A percentile compares a stretch with the other conserved stretches of the same genome.
These are phyloP conservation scores for Ophiocordyceps camponoti-leonardi DNA, from an alignment of 2,329 filamentous ascomycete species.

Conservation along the genomic window DNA sequence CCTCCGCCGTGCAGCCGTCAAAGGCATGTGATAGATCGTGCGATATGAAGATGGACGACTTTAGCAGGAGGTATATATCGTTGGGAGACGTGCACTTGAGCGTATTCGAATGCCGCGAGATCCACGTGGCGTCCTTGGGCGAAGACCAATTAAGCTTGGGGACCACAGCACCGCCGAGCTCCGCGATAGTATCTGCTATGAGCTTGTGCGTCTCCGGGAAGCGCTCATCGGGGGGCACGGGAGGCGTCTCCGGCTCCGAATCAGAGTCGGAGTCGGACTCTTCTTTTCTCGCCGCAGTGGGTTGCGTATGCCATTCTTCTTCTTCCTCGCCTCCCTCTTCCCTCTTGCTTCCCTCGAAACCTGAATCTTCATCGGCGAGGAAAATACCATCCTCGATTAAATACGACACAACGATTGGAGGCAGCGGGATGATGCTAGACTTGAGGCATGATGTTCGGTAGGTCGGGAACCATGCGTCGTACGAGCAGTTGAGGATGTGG, in stretches of 20 bases:
- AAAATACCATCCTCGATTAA: conserved; percentile 86
- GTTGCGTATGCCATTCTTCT: conserved; percentile 23
- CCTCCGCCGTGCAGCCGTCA: conserved; percentile 40
- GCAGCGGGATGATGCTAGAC: conserved; percentile 67
- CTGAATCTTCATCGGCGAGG: conserved; percentile 52
- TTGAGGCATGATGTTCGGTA: conserved; percentile 72
- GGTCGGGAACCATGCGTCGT: conserved; percentile 77
- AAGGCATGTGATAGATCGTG: conserved; percentile 92
- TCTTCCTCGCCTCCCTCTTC: conserved; percentile 38
- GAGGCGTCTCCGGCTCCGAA: conserved; percentile 34
- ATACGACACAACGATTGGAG: conserved; percentile 62
- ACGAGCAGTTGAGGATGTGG: conserved; percentile 89
- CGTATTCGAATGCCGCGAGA: conserved; percentile 66
- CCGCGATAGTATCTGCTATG: conserved; percentile 61
- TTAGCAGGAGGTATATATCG: conserved; percentile 85
- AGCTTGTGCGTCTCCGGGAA: conserved; percentile 58
- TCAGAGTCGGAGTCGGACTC: conserved; percentile 12
- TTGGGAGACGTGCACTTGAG: conserved; percentile 80
- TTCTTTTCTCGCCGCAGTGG: background rate
- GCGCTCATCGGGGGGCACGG: conserved; percentile 32
- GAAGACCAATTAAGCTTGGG: conserved; percentile 97
- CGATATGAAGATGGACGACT: conserved; percentile 86
- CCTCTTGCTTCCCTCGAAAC: conserved; percentile 15
- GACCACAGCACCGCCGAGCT: conserved; percentile 70
- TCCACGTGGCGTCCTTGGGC: conserved; percentile 92